Percentiles rank a stretch among this genome's conserved stretches.
Evolutionary conservation across 2,329 filamentous ascomycete genomes (phyloP).

Genomic region (Diaporthe ampelina): DNA sequence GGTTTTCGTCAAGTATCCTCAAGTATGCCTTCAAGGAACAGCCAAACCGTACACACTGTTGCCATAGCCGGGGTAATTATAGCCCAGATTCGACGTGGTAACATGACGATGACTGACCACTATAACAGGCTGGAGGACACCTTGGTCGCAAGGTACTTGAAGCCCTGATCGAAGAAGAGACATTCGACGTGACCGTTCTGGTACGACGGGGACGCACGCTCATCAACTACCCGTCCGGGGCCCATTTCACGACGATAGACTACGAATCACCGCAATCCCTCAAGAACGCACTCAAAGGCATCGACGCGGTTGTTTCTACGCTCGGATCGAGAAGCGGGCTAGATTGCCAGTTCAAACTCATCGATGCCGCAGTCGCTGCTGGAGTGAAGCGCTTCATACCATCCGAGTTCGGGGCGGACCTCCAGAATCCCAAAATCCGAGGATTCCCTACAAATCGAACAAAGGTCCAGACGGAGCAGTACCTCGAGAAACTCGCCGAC

Average conservation of each 20-base stretch:
- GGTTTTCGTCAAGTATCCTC: neutral
- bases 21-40: neutral
- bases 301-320: slow-evolving; percentile 69
- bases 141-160: slow-evolving; percentile 5
- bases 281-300: slow-evolving; percentile 60
- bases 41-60: neutral
- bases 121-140: neutral
- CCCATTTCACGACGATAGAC: slow-evolving; percentile 61
- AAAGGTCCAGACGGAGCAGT: slow-evolving; percentile 24
- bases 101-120: neutral
- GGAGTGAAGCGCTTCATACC: slow-evolving; percentile 71
- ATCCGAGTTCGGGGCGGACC: slow-evolving; percentile 62
- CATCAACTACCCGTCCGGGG: slow-evolving; percentile 47
- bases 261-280: slow-evolving; percentile 59
- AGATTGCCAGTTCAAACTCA: slow-evolving; percentile 60
- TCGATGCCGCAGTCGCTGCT: slow-evolving; percentile 68
- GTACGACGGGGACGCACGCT: neutral
- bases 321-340: slow-evolving; percentile 59
- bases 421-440: slow-evolving; percentile 45
- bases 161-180: neutral
- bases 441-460: slow-evolving; percentile 40
- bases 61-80: slow-evolving; percentile 11
- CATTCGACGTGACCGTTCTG: neutral
- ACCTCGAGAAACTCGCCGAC: neutral
- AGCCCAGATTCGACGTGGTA: neutral